phyloP scores from a whole-genome alignment of 441 rosid species.

The Sinapis alba region DNA sequence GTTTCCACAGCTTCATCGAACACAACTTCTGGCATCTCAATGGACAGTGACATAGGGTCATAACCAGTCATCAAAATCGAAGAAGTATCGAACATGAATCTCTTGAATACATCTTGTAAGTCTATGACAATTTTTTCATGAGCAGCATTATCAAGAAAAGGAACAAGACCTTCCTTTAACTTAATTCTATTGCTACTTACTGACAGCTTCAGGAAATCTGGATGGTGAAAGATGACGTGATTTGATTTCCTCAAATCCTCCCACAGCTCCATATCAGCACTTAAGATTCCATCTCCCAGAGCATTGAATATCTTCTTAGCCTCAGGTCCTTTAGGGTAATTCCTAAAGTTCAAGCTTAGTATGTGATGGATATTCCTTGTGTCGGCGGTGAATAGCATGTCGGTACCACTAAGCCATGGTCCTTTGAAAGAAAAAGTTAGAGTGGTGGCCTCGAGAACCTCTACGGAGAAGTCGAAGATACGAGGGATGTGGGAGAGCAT shows the following conservation, averaged over 20 bases:
- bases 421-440: constrained; percentile 38
- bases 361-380: constrained; percentile 44
- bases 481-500: background rate
- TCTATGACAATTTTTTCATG: constrained; percentile 8
- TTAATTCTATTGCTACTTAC: constrained; percentile 32
- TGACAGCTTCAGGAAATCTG: constrained; percentile 35
- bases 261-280: constrained; percentile 44
- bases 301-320: constrained; percentile 47
- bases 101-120: constrained; percentile 38
- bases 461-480: background rate
- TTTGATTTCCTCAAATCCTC: constrained; percentile 44
- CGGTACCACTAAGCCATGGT: constrained; percentile 29
- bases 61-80: constrained; percentile 43
- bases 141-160: constrained; percentile 35
- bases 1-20: constrained; percentile 29
- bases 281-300: constrained; percentile 54
- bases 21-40: constrained; percentile 17
- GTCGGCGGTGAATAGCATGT: constrained; percentile 38
- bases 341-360: constrained; percentile 37
- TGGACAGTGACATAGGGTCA: constrained; percentile 42
- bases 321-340: constrained; percentile 51
- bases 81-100: constrained; percentile 45
- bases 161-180: constrained; percentile 36
- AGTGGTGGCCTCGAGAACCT: constrained; percentile 6
- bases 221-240: constrained; percentile 34